Conservation (phyloP, 495 filamentous ascomycete genomes). For the Xylaria longipes region DNA sequence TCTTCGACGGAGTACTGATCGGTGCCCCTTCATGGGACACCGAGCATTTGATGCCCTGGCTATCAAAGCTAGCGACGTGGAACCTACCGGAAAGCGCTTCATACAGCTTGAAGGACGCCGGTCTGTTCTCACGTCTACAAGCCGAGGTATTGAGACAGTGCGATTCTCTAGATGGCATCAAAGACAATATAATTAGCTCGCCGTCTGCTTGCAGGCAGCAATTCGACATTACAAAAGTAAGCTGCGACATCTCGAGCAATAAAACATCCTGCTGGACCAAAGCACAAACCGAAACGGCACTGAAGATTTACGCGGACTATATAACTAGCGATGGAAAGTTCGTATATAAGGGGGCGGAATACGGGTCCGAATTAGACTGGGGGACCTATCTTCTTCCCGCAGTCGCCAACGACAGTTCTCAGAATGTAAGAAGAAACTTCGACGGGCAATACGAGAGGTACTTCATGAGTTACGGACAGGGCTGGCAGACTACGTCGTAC, state of each 20-base stretch:
- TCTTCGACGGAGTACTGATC: slow-evolving; percentile 73
- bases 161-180: slow-evolving; percentile 64
- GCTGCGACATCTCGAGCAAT: slow-evolving; percentile 50
- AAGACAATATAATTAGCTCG: slow-evolving; percentile 66
- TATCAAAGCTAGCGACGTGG: slow-evolving; percentile 34
- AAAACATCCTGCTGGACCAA: slow-evolving; percentile 57
- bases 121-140: slow-evolving; percentile 57
- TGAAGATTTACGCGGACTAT: slow-evolving; percentile 60
- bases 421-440: slow-evolving; percentile 39
- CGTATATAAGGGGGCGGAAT: slow-evolving; percentile 57
- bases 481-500: slow-evolving; percentile 45
- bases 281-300: slow-evolving; percentile 59
- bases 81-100: slow-evolving; percentile 48
- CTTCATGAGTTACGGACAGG: slow-evolving; percentile 46
- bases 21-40: slow-evolving; percentile 60
- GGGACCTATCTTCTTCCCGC: slow-evolving; percentile 39
- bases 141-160: slow-evolving; percentile 66
- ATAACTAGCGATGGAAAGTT: slow-evolving; percentile 56
- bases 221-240: slow-evolving; percentile 46
- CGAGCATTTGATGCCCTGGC: slow-evolving; percentile 53
- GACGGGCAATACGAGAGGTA: slow-evolving; percentile 47
- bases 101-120: slow-evolving; percentile 54
- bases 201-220: slow-evolving; percentile 59
- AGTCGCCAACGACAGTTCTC: slow-evolving; percentile 29
- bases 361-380: slow-evolving; percentile 49